A percentile compares a stretch with the other conserved stretches of the same genome.
These are phyloP conservation scores for Hysterium pulicare DNA, from an alignment of 2,329 filamentous ascomycete genomes.

Conservation along the genomic window DNA sequence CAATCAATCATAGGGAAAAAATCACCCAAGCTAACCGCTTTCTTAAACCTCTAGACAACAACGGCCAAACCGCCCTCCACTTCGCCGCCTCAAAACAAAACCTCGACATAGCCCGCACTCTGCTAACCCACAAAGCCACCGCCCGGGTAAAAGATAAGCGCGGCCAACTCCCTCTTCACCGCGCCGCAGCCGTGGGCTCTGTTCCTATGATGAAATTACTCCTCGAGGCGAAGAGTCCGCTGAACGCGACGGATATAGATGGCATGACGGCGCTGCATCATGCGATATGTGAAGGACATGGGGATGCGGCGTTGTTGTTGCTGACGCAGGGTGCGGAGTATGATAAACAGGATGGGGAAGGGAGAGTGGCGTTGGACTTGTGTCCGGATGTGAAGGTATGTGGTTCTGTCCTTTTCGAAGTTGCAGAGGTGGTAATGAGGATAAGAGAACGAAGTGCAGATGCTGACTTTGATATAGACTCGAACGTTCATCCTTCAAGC, in stretches of 20 bases:
- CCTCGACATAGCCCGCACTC: slow-evolving; percentile 71
- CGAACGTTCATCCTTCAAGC: slow-evolving; percentile 71
- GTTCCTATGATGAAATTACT: slow-evolving; percentile 82
- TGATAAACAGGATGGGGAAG: slow-evolving; percentile 71
- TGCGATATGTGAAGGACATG: slow-evolving; percentile 68
- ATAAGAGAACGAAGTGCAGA: slow-evolving; percentile 1
- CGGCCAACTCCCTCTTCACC: slow-evolving; percentile 86
- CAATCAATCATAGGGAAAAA: no score
- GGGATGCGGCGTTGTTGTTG: slow-evolving; percentile 78
- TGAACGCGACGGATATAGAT: slow-evolving; percentile 78
- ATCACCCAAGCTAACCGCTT: not conserved
- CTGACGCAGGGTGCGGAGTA: slow-evolving; percentile 81
- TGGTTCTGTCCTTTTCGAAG: slow-evolving; percentile 9
- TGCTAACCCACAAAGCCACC: slow-evolving; percentile 74
- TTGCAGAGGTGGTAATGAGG: not conserved
- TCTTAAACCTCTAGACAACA: slow-evolving; percentile 50
- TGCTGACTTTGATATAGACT: slow-evolving; percentile 56
- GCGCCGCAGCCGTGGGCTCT: slow-evolving; percentile 85
- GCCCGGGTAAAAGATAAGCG: slow-evolving; percentile 78
- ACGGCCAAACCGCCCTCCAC: slow-evolving; percentile 75
- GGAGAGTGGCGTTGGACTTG: slow-evolving; percentile 70
- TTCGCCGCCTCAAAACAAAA: slow-evolving; percentile 90
- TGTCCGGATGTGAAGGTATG: slow-evolving; percentile 80
- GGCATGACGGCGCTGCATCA: slow-evolving; percentile 91
- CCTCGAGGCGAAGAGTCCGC: slow-evolving; percentile 71